A percentile compares a stretch with the other conserved stretches of the same genome.
phyloP scores from a whole-genome alignment of 192 early-diverging fungal genomes.

The Phlyctochytrium arcticum region DNA sequence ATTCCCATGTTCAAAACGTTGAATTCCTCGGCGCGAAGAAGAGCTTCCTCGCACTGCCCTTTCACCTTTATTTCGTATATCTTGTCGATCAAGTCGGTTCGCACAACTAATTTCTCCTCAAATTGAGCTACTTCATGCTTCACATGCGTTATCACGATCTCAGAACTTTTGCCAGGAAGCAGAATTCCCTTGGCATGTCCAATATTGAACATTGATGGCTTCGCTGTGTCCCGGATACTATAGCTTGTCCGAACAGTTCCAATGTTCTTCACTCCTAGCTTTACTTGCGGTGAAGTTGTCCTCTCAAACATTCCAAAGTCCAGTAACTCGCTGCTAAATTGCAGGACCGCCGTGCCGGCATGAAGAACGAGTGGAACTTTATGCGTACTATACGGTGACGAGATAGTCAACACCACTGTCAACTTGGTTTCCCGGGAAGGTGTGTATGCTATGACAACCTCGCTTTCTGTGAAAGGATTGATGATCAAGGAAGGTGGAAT shows the following conservation, averaged over 20 bases:
- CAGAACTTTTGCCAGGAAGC: slow-evolving; percentile 33
- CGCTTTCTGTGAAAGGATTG: slow-evolving; percentile 51
- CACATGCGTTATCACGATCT: slow-evolving; percentile 46
- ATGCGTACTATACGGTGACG: slow-evolving; percentile 55
- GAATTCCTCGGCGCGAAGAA: slow-evolving; percentile 56
- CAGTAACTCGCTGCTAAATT: slow-evolving; percentile 42
- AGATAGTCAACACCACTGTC: slow-evolving; percentile 45
- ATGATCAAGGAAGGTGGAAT: slow-evolving; percentile 52
- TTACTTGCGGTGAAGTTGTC: slow-evolving; percentile 37
- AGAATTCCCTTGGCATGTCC: slow-evolving; percentile 43
- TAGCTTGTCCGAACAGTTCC: slow-evolving; percentile 57
- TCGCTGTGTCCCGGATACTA: slow-evolving; percentile 37
- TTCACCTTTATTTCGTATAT: slow-evolving; percentile 41
- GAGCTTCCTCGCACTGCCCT: slow-evolving; percentile 60
- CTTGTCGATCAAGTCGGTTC: slow-evolving; percentile 56
- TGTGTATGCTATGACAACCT: slow-evolving; percentile 48
- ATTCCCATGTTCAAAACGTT: slow-evolving; percentile 51
- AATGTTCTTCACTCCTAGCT: slow-evolving; percentile 42
- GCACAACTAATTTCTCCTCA: slow-evolving; percentile 42
- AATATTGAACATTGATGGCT: slow-evolving; percentile 54
- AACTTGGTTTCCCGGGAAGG: slow-evolving; percentile 46
- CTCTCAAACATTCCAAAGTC: slow-evolving; percentile 68
- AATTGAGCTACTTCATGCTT: slow-evolving; percentile 50
- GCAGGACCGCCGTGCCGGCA: slow-evolving; percentile 49
- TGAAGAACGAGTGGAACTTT: slow-evolving; percentile 55